These are phyloP conservation scores for Leptographium wingfieldii DNA, from an alignment of 2,329 filamentous ascomycete genomes.

Conservation along the genomic window DNA sequence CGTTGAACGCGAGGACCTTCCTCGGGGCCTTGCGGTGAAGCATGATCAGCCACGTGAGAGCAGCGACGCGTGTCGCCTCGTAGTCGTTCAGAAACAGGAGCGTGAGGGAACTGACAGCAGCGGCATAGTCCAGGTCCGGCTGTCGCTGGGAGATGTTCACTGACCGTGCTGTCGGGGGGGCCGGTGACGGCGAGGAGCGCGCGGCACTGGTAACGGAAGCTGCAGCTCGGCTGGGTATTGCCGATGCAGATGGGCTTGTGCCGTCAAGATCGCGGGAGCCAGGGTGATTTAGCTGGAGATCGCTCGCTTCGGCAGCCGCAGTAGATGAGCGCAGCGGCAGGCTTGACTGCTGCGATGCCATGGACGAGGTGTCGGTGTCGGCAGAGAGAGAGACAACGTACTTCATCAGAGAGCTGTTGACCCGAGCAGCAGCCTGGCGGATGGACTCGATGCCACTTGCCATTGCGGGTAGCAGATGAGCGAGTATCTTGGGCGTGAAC, in stretches of 20 bases:
- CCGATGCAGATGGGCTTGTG: constrained; percentile 33
- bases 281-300: constrained; percentile 38
- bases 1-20: constrained; percentile 90
- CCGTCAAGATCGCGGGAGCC: constrained; percentile 41
- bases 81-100: constrained; percentile 92
- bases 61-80: constrained; percentile 87
- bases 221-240: constrained; percentile 21
- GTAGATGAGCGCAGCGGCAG: neutral
- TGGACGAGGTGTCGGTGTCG: constrained; percentile 34
- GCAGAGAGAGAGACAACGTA: constrained; percentile 87
- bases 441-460: constrained; percentile 85
- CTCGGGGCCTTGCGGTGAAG: constrained; percentile 87
- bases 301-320: constrained; percentile 22
- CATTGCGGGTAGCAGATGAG: constrained; percentile 86
- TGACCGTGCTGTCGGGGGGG: constrained; percentile 24
- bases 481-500: constrained; percentile 84
- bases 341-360: constrained; percentile 14
- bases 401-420: constrained; percentile 84
- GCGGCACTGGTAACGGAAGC: constrained; percentile 31
- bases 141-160: constrained; percentile 27
- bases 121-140: constrained; percentile 84
- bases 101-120: constrained; percentile 85
- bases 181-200: neutral
- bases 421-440: constrained; percentile 72
- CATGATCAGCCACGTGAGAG: constrained; percentile 95